Evolutionary conservation across 345 rosid species (phyloP).

Genomic region (Dimocarpus longan): DNA sequence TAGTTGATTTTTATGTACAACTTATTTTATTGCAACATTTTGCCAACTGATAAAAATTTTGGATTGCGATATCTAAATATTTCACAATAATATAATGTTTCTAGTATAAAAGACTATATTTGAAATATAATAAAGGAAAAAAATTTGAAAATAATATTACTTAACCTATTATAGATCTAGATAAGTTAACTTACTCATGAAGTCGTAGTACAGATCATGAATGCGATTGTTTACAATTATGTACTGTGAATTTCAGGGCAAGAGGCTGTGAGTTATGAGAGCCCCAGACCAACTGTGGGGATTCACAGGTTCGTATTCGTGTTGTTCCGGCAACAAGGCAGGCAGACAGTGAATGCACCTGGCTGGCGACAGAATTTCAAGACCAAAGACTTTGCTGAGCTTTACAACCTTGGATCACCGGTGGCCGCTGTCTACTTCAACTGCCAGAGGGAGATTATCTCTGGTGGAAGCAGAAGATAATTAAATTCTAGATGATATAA

Average conservation of each 20-base stretch:
- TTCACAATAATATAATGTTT: no score
- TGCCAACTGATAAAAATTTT: no score
- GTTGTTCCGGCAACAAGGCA: neutral
- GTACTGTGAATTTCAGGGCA: neutral
- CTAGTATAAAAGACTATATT: no score
- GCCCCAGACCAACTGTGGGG: neutral
- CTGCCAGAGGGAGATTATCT: conserved; percentile 81
- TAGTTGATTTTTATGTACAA: no score
- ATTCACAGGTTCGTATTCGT: neutral
- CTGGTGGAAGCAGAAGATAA: conserved; percentile 59
- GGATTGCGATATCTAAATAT: no score
- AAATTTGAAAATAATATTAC: no score
- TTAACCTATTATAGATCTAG: no score
- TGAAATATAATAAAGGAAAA: no score
- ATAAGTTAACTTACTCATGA: no score
- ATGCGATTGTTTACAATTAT: neutral
- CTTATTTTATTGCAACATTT: no score
- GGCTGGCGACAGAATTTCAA: conserved; percentile 90
- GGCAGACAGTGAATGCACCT: conserved; percentile 85
- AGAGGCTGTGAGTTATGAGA: neutral
- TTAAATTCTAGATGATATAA: no score
- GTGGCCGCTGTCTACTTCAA: conserved; percentile 83
- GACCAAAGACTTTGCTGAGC: conserved; percentile 82
- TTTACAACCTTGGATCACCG: conserved; percentile 78
- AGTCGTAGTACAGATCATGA: no score